Evolutionary conservation across 2,329 filamentous ascomycete species (phyloP).

Genomic region (Colletotrichum musae): DNA sequence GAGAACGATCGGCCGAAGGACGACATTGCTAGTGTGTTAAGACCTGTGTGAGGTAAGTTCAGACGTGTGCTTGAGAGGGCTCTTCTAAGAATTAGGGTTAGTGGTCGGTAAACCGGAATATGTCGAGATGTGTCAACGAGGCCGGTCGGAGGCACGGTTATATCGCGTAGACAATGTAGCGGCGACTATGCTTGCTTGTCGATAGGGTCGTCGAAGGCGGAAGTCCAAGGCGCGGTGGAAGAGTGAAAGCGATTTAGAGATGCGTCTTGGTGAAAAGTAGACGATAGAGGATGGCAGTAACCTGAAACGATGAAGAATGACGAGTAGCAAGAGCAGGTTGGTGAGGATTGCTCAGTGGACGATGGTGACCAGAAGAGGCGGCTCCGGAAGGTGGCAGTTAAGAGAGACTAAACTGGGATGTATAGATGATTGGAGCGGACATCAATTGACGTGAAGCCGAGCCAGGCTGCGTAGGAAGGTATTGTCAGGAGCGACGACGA

Average conservation of each 20-base stretch:
- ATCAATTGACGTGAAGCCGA: conserved; percentile 15
- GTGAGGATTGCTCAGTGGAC: conserved; percentile 1
- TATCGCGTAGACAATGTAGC: too few species aligned
- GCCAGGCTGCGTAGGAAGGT: neutral
- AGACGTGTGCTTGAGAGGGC: conserved; percentile 44
- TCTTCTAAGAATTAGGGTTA: conserved; percentile 27
- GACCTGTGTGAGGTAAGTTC: conserved; percentile 48
- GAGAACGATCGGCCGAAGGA: conserved; percentile 59
- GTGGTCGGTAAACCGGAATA: neutral
- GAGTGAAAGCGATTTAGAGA: too few species aligned
- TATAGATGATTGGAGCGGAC: neutral
- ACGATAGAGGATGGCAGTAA: neutral
- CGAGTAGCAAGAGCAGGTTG: neutral
- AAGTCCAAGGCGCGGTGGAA: neutral
- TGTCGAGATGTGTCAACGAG: neutral
- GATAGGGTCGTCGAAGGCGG: too few species aligned
- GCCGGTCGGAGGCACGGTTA: neutral
- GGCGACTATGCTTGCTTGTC: too few species aligned
- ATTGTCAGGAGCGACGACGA: conserved; percentile 14
- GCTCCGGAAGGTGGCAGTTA: neutral
- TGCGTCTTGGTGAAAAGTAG: neutral
- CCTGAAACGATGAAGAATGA: neutral
- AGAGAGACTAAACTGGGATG: too few species aligned
- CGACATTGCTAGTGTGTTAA: conserved; percentile 55
- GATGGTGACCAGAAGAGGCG: neutral